A percentile compares a stretch with the other conserved stretches of the same genome.
These are phyloP conservation scores for Leishmania turanica DNA, from an alignment of 208 protist genomes.

Conservation along the genomic window DNA sequence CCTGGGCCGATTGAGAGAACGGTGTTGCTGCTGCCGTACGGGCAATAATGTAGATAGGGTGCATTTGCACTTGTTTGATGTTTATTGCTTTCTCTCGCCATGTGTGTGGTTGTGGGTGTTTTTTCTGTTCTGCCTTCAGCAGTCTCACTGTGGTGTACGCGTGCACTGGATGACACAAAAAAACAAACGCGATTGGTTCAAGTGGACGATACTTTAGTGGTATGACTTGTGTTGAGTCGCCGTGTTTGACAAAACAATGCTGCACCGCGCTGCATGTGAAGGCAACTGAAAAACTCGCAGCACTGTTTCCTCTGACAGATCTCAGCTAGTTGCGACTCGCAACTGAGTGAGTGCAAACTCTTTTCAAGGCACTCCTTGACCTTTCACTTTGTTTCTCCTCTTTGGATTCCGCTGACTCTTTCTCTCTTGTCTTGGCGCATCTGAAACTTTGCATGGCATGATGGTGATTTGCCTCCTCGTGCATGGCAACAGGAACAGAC, in stretches of 20 bases:
- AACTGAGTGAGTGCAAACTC: not conserved
- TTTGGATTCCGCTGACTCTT: not conserved
- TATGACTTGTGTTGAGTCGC: no score
- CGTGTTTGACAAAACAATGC: not conserved
- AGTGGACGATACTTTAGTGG: not conserved
- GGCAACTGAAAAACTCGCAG: not conserved
- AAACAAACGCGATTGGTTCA: not conserved
- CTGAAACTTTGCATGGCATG: not conserved
- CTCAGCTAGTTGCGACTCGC: not conserved
- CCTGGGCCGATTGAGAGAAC: constrained; percentile 27
- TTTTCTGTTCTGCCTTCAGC: constrained; percentile 1
- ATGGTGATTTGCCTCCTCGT: not conserved
- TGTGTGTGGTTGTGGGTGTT: not conserved
- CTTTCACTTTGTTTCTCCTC: not conserved
- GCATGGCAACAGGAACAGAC: not conserved
- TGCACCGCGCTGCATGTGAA: not conserved
- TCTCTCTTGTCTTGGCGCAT: not conserved
- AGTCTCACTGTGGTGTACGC: not conserved
- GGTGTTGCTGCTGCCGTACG: not conserved
- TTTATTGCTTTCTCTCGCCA: not conserved
- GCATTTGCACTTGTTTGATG: constrained; percentile 11
- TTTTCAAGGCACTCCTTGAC: not conserved
- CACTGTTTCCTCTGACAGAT: not conserved
- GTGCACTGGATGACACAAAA: not conserved
- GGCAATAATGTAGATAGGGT: not conserved